A percentile compares a stretch with the other conserved stretches of the same genome.
These are phyloP conservation scores for Debaryomycetaceae sp. DNA, from an alignment of 1,139 yeast genomes.

Conservation along the genomic window DNA sequence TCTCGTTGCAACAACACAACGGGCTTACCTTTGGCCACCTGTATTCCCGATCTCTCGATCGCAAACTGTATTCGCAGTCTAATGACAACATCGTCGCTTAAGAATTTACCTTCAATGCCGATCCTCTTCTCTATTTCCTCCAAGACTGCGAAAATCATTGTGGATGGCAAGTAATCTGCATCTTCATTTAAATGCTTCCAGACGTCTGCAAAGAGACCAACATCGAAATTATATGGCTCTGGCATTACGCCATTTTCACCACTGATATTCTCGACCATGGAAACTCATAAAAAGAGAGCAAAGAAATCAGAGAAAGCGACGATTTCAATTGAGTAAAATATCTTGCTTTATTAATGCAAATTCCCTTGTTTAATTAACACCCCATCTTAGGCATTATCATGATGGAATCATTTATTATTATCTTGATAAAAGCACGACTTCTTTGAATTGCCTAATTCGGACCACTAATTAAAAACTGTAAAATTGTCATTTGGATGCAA, in stretches of 20 bases:
- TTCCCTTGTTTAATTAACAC: not conserved
- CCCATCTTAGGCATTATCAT: not conserved
- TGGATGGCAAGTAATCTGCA: not conserved
- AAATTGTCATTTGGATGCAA: not conserved
- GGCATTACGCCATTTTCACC: not conserved
- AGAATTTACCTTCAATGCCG: not conserved
- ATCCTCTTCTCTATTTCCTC: not conserved
- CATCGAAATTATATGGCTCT: not conserved
- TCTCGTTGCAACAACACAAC: constrained; percentile 2
- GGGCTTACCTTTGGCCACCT: constrained; percentile 1
- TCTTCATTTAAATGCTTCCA: not conserved
- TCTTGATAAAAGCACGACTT: not conserved
- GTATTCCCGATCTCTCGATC: not conserved
- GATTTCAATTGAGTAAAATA: too few relatives aligned
- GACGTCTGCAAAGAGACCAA: not conserved
- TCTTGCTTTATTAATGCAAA: too few relatives aligned
- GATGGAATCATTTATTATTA: not conserved
- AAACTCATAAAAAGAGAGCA: too few relatives aligned
- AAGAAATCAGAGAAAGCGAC: too few relatives aligned
- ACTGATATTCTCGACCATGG: not conserved
- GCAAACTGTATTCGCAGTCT: not conserved
- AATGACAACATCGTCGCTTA: not conserved
- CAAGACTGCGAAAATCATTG: not conserved
- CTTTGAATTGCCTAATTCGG: not conserved
- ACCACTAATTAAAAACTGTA: not conserved